Conservation (phyloP, 306 rosid species). For the Pueraria montana region DNA sequence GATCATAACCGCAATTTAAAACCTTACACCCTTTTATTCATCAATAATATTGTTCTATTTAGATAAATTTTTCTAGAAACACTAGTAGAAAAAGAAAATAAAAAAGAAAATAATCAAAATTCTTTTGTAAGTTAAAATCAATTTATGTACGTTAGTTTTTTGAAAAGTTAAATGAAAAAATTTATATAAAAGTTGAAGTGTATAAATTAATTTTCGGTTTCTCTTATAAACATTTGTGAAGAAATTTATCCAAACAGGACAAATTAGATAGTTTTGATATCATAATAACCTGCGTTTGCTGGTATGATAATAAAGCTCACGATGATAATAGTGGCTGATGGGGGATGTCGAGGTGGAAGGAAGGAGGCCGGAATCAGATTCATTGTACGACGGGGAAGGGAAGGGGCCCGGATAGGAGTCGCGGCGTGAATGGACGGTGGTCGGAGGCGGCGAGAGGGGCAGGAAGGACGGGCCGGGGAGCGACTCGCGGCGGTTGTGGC, state of each 20-base stretch:
- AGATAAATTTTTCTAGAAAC: not conserved
- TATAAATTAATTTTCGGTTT: too few relatives aligned
- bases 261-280: not conserved
- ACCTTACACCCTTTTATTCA: not conserved
- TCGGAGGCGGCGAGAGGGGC: not conserved
- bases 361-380: slow-evolving; percentile 33
- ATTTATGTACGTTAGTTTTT: too few relatives aligned
- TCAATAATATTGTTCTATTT: not conserved
- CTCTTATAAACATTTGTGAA: too few relatives aligned
- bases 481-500: slow-evolving; percentile 44
- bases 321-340: not conserved
- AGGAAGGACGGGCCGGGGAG: slow-evolving; percentile 27
- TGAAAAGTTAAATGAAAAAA: too few relatives aligned
- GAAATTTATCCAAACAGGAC: not conserved
- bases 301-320: not conserved
- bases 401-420: slow-evolving; percentile 54
- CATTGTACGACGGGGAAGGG: slow-evolving; percentile 1
- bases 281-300: not conserved
- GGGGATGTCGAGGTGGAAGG: slow-evolving; percentile 13
- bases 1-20: not conserved
- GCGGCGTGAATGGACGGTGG: slow-evolving; percentile 20
- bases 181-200: not conserved
- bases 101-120: too few relatives aligned
- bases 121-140: too few relatives aligned
- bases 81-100: too few relatives aligned